Base-by-base conservation (phyloP, 164 flowering plant species). In the Annona squamosa region DNA sequence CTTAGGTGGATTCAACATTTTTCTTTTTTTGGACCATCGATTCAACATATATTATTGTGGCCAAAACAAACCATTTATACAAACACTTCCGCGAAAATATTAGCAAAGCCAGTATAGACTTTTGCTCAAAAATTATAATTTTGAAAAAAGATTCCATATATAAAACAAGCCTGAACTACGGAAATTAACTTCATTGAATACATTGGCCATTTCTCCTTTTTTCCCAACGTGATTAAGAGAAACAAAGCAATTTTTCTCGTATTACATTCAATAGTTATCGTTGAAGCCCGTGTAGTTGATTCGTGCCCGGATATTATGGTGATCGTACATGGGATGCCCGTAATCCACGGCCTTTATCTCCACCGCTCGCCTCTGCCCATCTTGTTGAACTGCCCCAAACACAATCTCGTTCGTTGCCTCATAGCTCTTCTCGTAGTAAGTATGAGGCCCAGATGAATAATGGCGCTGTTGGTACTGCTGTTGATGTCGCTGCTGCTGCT, bases 321-420 rank as follows among this genome's bases (percentile, higher is more conserved):
- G 85, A 73, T 83, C 76, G 78, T 76, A 84, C 5, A 74, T 43
- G 4, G 87, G 77, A 78, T 79, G 79, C 46, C 87, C 89, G 79
- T 89, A 85, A 67, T 90, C 84, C 17, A 86, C 81, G 46, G 95
- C 86, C 83, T 89, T 87, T n/a, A 88, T 84, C 57, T 84, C 91
- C 68, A 77, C 77, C 12, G 85, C 67, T 70, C 81, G 79, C 4
- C 72, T 85, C 69, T 77, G 79, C 18, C 78, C 80, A 5, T 76
- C 84, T 73, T 87, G 85, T 75, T 91, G 97, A 68, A 90, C 91
- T 45, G 97, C 96, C 65, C 98, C 97, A 81, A 91, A 93, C 17
- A 91, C 88, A 7, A 89, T 79, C 86, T 93, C 98, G 18, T 82
- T 86, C 66, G 89, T 88, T 4, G 81, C 81, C 79, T 88, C 94